Percentiles rank a stretch among this genome's conserved stretches.
Evolutionary conservation across 257 asterid genomes (phyloP).

Genomic region (Cruciata laevipes): DNA sequence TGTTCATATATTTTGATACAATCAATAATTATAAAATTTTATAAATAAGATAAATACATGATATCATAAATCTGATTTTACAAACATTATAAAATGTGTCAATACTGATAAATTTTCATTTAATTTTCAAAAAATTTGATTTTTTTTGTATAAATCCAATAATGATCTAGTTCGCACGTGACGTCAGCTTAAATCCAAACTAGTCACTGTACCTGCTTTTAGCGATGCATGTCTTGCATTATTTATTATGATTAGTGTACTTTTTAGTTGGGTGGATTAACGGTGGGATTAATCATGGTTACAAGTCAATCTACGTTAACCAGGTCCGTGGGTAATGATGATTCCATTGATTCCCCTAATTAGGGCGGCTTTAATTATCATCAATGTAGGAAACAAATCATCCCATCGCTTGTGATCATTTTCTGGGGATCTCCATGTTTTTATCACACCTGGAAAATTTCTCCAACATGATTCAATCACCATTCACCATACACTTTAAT

Average conservation of each 20-base stretch:
- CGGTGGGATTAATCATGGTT: conserved; percentile 14
- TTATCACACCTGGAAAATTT: neutral
- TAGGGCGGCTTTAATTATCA: conserved; percentile 8
- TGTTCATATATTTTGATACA: too few species aligned
- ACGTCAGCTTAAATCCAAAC: neutral
- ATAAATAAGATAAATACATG: too few species aligned
- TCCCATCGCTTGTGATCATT: neutral
- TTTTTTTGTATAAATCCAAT: too few species aligned
- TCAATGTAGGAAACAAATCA: neutral
- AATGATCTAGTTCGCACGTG: too few species aligned
- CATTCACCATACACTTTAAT: neutral
- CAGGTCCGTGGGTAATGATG: conserved; percentile 10
- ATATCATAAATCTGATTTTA: too few species aligned
- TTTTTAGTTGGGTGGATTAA: neutral
- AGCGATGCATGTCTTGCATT: neutral
- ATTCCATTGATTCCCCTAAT: conserved; percentile 15
- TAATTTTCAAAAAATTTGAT: too few species aligned
- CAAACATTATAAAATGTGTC: too few species aligned
- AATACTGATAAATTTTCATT: too few species aligned
- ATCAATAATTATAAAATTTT: too few species aligned
- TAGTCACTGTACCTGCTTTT: neutral
- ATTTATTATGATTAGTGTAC: conserved; percentile 2
- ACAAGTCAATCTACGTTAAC: conserved; percentile 9
- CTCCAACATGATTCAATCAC: neutral
- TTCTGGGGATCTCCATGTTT: neutral